Conservation (phyloP, 495 filamentous ascomycete genomes). For the Neurospora discreta region DNA sequence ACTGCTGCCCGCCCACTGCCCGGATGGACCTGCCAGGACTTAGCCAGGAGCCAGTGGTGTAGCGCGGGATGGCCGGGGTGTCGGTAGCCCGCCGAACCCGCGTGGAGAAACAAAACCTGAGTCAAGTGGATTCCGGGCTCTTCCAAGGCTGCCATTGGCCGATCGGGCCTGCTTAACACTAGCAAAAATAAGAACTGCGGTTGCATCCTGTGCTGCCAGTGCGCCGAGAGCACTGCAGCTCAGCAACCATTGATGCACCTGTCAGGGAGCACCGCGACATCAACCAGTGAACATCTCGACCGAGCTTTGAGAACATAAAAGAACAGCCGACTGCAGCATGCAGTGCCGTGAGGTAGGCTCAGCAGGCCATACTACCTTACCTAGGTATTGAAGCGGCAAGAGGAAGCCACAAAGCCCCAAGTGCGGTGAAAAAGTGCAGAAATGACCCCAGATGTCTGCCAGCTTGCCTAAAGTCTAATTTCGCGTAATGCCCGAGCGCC, state of each 20-base stretch:
- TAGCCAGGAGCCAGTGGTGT: neutral
- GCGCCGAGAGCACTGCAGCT: neutral
- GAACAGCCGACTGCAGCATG: neutral
- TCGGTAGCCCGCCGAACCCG: neutral
- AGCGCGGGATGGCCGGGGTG: neutral
- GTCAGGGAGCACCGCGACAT: neutral
- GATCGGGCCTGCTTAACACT: neutral
- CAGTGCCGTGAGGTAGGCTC: neutral
- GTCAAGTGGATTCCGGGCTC: neutral
- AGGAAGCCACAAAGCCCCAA: neutral
- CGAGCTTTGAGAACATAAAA: neutral
- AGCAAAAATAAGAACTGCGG: neutral
- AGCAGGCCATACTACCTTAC: neutral
- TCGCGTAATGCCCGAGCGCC: neutral
- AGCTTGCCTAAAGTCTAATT: neutral
- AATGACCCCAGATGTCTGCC: neutral
- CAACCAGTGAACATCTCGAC: neutral
- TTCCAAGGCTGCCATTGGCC: neutral
- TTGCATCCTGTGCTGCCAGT: neutral
- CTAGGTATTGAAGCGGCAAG: neutral
- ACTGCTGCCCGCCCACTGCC: neutral
- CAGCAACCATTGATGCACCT: neutral
- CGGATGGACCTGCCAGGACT: neutral
- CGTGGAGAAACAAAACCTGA: neutral
- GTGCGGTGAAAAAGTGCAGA: neutral